Conservation (phyloP, 768 basidiomycete species). For the Lactarius trivialis region DNA sequence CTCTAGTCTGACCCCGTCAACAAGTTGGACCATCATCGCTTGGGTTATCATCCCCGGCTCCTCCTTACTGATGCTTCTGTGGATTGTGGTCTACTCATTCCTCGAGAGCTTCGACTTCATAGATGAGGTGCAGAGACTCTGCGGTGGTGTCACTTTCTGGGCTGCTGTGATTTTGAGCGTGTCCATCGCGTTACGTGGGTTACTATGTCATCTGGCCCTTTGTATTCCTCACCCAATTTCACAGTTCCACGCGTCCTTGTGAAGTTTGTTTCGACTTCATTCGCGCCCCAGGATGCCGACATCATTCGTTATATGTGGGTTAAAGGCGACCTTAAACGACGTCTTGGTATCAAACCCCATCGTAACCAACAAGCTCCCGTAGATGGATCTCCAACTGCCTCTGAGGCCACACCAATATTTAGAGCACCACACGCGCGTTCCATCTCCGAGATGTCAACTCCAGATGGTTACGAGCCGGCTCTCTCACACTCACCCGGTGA, state of each 20-base stretch:
- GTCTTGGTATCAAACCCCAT: slow-evolving; percentile 57
- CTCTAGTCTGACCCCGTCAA: slow-evolving; percentile 1
- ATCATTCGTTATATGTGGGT: slow-evolving; percentile 93
- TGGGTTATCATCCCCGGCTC: slow-evolving; percentile 80
- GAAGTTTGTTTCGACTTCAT: slow-evolving; percentile 65
- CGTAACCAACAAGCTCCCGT: slow-evolving; percentile 35
- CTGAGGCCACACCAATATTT: slow-evolving; percentile 72
- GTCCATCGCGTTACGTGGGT: slow-evolving; percentile 64
- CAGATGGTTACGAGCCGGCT: slow-evolving; percentile 45
- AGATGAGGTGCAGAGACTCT: slow-evolving; percentile 66
- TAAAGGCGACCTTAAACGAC: slow-evolving; percentile 72
- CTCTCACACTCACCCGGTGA: slow-evolving; percentile 30
- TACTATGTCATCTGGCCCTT: not conserved
- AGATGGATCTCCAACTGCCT: slow-evolving; percentile 26
- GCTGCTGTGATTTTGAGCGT: slow-evolving; percentile 63
- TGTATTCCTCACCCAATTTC: slow-evolving; percentile 2
- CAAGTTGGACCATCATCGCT: slow-evolving; percentile 76
- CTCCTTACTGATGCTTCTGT: slow-evolving; percentile 73
- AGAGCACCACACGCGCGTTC: slow-evolving; percentile 56
- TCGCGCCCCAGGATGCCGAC: slow-evolving; percentile 79
- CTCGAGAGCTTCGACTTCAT: slow-evolving; percentile 67
- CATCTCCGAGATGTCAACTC: slow-evolving; percentile 49
- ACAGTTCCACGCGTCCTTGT: slow-evolving; percentile 79
- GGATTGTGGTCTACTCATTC: slow-evolving; percentile 85
- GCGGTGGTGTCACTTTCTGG: slow-evolving; percentile 81